Evolutionary conservation across 345 rosid genomes (phyloP).

Genomic region (Boechera stricta): DNA sequence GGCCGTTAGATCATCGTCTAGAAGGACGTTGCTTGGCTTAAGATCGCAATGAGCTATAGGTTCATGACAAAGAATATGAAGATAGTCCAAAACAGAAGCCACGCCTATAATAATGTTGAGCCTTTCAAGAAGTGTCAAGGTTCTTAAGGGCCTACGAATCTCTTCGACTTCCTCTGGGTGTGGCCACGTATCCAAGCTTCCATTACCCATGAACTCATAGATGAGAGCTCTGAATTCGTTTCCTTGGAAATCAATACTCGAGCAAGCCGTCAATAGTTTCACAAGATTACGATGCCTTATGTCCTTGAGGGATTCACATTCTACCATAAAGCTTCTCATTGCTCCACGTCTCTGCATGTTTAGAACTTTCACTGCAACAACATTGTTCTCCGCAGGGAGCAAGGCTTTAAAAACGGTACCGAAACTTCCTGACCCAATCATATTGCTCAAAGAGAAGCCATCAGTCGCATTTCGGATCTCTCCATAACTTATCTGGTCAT

Average conservation of each 20-base stretch:
- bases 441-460: conserved; percentile 31
- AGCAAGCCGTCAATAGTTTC: conserved; percentile 56
- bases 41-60: conserved; percentile 40
- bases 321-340: conserved; percentile 53
- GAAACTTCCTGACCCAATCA: conserved; percentile 43
- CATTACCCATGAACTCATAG: conserved; percentile 55
- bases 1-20: conserved; percentile 31
- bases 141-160: conserved; percentile 19
- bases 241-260: conserved; percentile 53
- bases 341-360: conserved; percentile 51
- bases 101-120: conserved; percentile 46
- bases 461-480: conserved; percentile 33
- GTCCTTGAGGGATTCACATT: conserved; percentile 52
- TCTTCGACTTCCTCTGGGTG: conserved; percentile 33
- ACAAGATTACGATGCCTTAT: conserved; percentile 59
- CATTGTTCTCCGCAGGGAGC: neutral
- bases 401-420: conserved; percentile 43
- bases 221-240: conserved; percentile 61
- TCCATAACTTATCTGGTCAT: conserved; percentile 24
- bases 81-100: conserved; percentile 34
- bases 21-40: conserved; percentile 42
- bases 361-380: conserved; percentile 52
- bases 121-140: conserved; percentile 44
- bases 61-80: conserved; percentile 34
- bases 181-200: conserved; percentile 56